These are phyloP conservation scores for Colletotrichum karsti DNA, from an alignment of 2,329 filamentous ascomycete species.

Conservation along the genomic window DNA sequence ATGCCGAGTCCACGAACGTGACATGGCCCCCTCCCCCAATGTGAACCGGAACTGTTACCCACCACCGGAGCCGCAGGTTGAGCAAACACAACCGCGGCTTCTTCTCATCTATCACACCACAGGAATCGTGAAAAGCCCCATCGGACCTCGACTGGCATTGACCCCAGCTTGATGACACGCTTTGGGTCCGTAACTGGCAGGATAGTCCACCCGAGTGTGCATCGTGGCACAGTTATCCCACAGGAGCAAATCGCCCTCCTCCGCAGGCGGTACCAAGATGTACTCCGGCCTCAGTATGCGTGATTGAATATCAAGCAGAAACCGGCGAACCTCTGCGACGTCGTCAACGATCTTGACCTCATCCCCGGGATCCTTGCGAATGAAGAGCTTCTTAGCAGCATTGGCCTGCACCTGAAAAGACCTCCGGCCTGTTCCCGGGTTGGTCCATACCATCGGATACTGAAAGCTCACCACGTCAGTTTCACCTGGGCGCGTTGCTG, in stretches of 20 bases:
- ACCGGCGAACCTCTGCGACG: conserved; percentile 44
- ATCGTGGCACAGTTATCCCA: conserved; percentile 53
- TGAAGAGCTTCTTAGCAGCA: conserved; percentile 46
- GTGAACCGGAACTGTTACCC: no score
- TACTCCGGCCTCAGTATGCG: conserved; percentile 51
- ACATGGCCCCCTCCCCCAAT: no score
- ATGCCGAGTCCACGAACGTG: no score
- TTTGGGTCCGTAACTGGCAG: neutral
- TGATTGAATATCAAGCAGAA: conserved; percentile 45
- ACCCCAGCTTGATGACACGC: conserved; percentile 2
- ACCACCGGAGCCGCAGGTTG: no score
- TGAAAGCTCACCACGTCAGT: neutral
- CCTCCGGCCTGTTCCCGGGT: conserved; percentile 48
- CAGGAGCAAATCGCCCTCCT: conserved; percentile 53
- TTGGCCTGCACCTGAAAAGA: conserved; percentile 53
- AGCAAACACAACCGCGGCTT: no score
- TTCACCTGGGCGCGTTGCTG: neutral
- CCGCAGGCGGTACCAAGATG: conserved; percentile 45
- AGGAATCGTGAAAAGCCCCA: neutral
- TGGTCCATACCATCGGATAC: conserved; percentile 57
- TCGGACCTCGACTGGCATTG: neutral
- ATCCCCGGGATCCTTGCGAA: conserved; percentile 42
- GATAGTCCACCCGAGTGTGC: conserved; percentile 54
- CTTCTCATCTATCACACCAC: no score
- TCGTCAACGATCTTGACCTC: conserved; percentile 46